Percentiles rank a stretch among this genome's conserved stretches.
These are phyloP conservation scores for Gossypium raimondii DNA, from an alignment of 345 rosid species.

Conservation along the genomic window DNA sequence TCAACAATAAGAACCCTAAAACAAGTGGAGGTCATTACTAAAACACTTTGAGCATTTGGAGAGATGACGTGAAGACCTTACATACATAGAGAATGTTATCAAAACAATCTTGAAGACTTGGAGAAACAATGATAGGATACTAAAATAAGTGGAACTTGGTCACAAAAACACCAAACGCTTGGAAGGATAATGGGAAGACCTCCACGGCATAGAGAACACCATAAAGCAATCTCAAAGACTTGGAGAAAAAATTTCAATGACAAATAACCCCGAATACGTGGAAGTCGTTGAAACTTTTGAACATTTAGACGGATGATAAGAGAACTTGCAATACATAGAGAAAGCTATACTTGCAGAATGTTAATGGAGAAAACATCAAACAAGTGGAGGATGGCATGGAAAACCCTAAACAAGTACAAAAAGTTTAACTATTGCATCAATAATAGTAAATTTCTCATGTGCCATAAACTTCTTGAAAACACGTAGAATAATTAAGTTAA, in stretches of 20 bases:
- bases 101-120: neutral
- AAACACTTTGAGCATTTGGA: neutral
- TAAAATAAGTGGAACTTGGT: neutral
- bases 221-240: neutral
- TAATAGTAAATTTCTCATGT: neutral
- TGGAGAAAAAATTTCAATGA: neutral
- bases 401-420: neutral
- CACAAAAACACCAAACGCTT: neutral
- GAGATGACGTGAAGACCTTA: neutral
- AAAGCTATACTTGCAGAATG: neutral
- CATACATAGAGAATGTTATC: neutral
- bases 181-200: neutral
- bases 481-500: neutral
- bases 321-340: neutral
- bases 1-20: neutral
- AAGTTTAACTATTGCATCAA: neutral
- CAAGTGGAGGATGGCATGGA: neutral
- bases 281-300: neutral
- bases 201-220: neutral
- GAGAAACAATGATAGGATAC: neutral
- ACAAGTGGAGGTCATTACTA: neutral
- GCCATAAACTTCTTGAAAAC: neutral
- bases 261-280: neutral
- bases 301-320: neutral
- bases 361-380: neutral